A percentile compares a stretch with the other conserved stretches of the same genome.
phyloP scores from a whole-genome alignment of 768 basidiomycete species.

The Porpolomopsis calyptriformis region DNA sequence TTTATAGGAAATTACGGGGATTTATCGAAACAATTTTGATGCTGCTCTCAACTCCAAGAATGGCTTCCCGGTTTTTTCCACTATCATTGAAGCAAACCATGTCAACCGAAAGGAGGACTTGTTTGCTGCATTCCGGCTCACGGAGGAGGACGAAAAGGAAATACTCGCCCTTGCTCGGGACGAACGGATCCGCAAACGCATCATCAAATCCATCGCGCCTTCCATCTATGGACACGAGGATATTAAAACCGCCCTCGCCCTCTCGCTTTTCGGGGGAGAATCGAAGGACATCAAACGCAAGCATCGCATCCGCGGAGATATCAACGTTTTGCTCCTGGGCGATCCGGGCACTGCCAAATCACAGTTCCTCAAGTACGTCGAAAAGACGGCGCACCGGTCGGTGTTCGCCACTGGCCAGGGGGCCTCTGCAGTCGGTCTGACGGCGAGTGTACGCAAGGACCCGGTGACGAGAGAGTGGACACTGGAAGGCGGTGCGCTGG shows the following conservation, averaged over 20 bases:
- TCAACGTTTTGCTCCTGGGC: conserved; percentile 91
- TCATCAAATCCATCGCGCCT: conserved; percentile 97
- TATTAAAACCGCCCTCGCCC: conserved; percentile 94
- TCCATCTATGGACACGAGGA: conserved; percentile 99
- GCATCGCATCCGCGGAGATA: conserved; percentile 93
- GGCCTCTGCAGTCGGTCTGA: conserved; percentile 95
- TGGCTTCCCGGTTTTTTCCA: conserved; percentile 98
- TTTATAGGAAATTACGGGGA: conserved; percentile 85
- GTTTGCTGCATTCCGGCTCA: conserved; percentile 95
- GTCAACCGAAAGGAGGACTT: conserved; percentile 98
- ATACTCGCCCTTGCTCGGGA: conserved; percentile 83
- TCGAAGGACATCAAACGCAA: conserved; percentile 95
- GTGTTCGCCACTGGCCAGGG: conserved; percentile 99
- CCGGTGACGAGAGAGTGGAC: conserved; percentile 98
- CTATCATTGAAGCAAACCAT: conserved; percentile 96
- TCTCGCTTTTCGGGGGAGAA: conserved; percentile 91
- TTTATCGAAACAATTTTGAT: conserved; percentile 98
- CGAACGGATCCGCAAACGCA: conserved; percentile 91
- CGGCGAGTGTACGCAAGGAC: conserved; percentile 97
- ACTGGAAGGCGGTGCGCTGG: conserved; percentile 92
- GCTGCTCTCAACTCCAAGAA: conserved; percentile 97
- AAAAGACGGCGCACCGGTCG: conserved; percentile 95
- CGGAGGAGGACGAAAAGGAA: conserved; percentile 92
- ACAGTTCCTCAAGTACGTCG: conserved; percentile 97
- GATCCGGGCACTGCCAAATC: conserved; percentile 99